Percentiles rank a stretch among this genome's conserved stretches.
phyloP scores from a whole-genome alignment of 805 yeast genomes.

The Wickerhamomyces subpelliculosus region DNA sequence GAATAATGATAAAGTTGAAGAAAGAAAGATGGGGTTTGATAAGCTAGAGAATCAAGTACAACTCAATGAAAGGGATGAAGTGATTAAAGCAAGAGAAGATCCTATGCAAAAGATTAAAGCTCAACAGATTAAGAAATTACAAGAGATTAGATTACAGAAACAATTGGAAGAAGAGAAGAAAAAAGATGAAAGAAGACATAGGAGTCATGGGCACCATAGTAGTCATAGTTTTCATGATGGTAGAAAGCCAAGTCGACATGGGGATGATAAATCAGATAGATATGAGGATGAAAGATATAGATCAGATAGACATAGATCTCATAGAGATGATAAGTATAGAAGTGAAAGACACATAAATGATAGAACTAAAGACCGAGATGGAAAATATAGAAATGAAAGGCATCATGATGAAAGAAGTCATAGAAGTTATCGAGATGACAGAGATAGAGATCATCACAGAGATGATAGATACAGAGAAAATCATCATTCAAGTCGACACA shows the following conservation, averaged over 20 bases:
- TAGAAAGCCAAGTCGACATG: conserved; percentile 3
- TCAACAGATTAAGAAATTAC: conserved; percentile 15
- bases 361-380: neutral
- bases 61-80: conserved; percentile 14
- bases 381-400: conserved; percentile 3
- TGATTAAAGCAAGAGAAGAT: conserved; percentile 32
- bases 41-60: conserved; percentile 4
- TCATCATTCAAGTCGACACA: conserved; percentile 3
- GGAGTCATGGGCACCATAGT: no score
- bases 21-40: conserved; percentile 21
- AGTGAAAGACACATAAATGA: neutral
- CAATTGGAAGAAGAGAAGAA: conserved; percentile 21
- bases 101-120: conserved; percentile 40
- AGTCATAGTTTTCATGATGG: no score
- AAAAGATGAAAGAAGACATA: conserved; percentile 14
- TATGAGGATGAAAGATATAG: conserved; percentile 4
- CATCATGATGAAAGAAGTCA: conserved; percentile 7
- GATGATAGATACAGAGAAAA: conserved; percentile 1
- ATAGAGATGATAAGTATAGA: conserved; percentile 4
- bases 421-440: conserved; percentile 2
- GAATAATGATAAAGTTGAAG: conserved; percentile 9
- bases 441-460: conserved; percentile 7
- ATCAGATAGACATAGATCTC: neutral
- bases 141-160: conserved; percentile 4
- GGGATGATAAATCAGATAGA: conserved; percentile 3